Evolutionary conservation across 2,329 filamentous ascomycete species (phyloP).

Genomic region (Purpureocillium takamizusanense): DNA sequence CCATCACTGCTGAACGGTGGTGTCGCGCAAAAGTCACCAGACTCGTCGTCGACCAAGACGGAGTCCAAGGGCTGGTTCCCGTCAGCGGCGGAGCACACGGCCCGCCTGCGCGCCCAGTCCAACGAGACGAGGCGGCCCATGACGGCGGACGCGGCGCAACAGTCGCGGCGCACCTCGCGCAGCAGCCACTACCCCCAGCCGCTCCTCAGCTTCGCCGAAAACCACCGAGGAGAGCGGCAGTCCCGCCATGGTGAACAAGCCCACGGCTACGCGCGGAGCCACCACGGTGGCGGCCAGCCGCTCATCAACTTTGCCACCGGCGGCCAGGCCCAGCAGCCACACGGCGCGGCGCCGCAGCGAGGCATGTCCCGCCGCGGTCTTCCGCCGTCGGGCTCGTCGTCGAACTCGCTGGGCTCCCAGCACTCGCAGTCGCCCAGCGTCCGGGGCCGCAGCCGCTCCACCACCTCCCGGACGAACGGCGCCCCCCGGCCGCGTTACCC

Average conservation of each 20-base stretch:
- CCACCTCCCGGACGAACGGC: slow-evolving; percentile 6
- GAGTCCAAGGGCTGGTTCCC: slow-evolving; percentile 26
- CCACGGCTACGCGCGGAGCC: slow-evolving; percentile 38
- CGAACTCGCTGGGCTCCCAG: no score
- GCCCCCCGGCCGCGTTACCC: slow-evolving; percentile 3
- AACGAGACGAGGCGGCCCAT: slow-evolving; percentile 13
- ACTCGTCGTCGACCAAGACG: slow-evolving; percentile 11
- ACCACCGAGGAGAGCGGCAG: slow-evolving; percentile 35
- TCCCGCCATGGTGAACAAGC: slow-evolving; percentile 33
- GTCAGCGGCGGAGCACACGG: slow-evolving; percentile 26
- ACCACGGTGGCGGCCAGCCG: slow-evolving; percentile 21
- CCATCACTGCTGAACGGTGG: slow-evolving; percentile 45
- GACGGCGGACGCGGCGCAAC: slow-evolving; percentile 13
- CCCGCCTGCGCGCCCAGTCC: slow-evolving; percentile 20
- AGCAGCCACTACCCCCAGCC: slow-evolving; percentile 33
- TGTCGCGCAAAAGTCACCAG: slow-evolving; percentile 13
- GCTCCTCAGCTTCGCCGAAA: slow-evolving; percentile 56
- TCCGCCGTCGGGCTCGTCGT: neutral
- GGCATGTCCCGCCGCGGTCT: slow-evolving; percentile 6
- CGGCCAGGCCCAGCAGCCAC: slow-evolving; percentile 7
- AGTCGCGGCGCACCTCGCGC: slow-evolving; percentile 3
- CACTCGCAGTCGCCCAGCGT: neutral
- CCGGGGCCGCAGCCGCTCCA: slow-evolving; percentile 16
- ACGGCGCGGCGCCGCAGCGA: slow-evolving; percentile 2
- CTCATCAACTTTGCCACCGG: slow-evolving; percentile 37